Evolutionary conservation across 2,329 filamentous ascomycete genomes (phyloP).

Genomic region (Aspergillus fijiensis): DNA sequence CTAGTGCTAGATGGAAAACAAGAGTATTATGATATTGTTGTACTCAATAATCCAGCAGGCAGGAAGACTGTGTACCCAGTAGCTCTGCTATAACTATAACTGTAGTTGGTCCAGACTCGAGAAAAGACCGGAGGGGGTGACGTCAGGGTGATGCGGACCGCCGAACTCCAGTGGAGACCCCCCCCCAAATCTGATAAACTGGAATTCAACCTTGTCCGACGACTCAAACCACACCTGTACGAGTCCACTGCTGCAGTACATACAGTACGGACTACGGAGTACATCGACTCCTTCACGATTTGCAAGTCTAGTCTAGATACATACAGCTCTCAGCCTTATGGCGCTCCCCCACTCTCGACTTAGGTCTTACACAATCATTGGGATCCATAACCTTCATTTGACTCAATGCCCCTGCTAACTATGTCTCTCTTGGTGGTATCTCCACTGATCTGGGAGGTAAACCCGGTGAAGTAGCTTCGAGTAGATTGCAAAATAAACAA

Average conservation of each 20-base stretch:
- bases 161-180: background rate
- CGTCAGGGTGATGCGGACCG: slow-evolving; percentile 17
- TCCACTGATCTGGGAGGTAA: background rate
- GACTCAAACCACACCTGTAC: background rate
- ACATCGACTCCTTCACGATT: no score
- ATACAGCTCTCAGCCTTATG: background rate
- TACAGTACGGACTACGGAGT: no score
- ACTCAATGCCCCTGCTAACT: background rate
- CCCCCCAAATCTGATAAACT: background rate
- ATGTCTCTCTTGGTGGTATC: background rate
- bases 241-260: background rate
- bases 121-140: slow-evolving; percentile 6
- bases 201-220: background rate
- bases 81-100: background rate
- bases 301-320: no score
- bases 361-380: background rate
- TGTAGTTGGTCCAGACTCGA: background rate
- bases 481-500: background rate
- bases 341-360: background rate
- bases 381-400: background rate
- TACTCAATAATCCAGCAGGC: no score
- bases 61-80: background rate
- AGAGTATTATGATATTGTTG: no score
- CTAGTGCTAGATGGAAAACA: no score
- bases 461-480: background rate